Evolutionary conservation across 2,329 filamentous ascomycete genomes (phyloP).

Genomic region (Arthrobotrys megalospora): DNA sequence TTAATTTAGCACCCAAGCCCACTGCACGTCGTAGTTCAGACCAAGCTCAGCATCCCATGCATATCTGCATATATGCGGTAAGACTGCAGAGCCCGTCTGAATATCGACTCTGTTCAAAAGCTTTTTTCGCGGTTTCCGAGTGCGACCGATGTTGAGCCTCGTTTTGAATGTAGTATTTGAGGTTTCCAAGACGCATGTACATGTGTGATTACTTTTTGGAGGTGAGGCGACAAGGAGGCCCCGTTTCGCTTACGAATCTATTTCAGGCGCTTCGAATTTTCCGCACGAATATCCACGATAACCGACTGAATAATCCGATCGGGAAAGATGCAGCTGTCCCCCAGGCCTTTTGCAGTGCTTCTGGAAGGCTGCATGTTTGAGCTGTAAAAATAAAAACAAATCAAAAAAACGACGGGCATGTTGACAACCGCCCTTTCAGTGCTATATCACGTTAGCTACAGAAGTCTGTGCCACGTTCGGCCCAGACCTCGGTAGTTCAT

Average conservation of each 20-base stretch:
- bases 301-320: constrained; percentile 62
- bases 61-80: constrained; percentile 46
- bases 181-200: constrained; percentile 32
- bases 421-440: neutral
- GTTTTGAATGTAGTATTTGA: constrained; percentile 40
- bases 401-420: constrained; percentile 14
- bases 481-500: constrained; percentile 34
- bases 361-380: constrained; percentile 60
- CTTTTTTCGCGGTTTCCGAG: constrained; percentile 50
- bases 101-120: constrained; percentile 6
- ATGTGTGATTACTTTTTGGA: constrained; percentile 44
- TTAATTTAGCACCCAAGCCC: constrained; percentile 27
- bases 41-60: constrained; percentile 38
- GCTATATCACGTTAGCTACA: constrained; percentile 33
- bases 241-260: constrained; percentile 59
- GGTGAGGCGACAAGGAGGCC: constrained; percentile 45
- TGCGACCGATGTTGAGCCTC: constrained; percentile 49
- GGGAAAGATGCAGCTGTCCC: constrained; percentile 57
- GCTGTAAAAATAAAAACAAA: constrained; percentile 27
- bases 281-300: constrained; percentile 61
- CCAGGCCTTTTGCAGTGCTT: constrained; percentile 49
- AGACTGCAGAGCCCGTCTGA: constrained; percentile 45
- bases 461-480: constrained; percentile 51
- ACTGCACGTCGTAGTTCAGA: constrained; percentile 39
- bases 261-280: constrained; percentile 61